phyloP scores from a whole-genome alignment of 768 basidiomycete genomes.

The Ramaria sp. region DNA sequence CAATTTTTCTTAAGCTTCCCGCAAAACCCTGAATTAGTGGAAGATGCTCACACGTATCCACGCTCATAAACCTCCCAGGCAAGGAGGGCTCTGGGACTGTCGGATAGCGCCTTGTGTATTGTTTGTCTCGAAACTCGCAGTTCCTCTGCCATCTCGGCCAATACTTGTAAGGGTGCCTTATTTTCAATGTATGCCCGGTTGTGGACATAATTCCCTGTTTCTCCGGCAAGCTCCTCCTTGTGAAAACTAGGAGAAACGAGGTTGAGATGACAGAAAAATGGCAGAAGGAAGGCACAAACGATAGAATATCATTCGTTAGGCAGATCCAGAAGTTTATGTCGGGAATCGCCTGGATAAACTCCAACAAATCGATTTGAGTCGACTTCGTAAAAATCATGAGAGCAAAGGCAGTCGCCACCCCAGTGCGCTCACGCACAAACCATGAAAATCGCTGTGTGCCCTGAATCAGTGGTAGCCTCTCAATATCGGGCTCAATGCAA shows the following conservation, averaged over 20 bases:
- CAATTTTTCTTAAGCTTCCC: too few species aligned
- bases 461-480: background rate
- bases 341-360: background rate
- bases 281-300: background rate
- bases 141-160: background rate
- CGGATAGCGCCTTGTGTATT: background rate
- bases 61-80: too few species aligned
- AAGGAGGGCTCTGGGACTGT: too few species aligned
- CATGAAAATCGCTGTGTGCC: background rate
- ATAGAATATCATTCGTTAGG: background rate
- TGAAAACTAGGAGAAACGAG: background rate
- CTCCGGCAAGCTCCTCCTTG: background rate
- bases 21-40: too few species aligned
- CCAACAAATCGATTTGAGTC: background rate
- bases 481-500: slow-evolving; percentile 1
- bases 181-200: background rate
- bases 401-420: background rate
- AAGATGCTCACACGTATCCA: too few species aligned
- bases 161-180: background rate
- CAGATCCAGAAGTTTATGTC: slow-evolving; percentile 1
- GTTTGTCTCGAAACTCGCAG: background rate
- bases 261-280: background rate
- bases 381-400: background rate
- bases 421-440: background rate
- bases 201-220: slow-evolving; percentile 1